phyloP scores from a whole-genome alignment of 805 yeast species.

The Brettanomyces custersianus region DNA sequence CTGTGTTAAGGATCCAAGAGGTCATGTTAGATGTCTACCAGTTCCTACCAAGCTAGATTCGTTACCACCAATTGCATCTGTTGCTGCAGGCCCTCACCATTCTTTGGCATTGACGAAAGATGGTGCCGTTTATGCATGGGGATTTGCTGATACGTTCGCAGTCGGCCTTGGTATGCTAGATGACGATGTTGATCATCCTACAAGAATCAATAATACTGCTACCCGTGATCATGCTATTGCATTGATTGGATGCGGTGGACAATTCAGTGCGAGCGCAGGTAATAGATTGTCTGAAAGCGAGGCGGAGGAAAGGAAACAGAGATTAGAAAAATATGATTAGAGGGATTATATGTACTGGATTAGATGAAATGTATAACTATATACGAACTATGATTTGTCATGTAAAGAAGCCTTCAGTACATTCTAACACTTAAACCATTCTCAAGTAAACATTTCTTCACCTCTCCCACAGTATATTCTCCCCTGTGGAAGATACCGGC shows the following conservation, averaged over 20 bases:
- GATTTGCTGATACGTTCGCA: slow-evolving; percentile 95
- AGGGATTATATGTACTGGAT: slow-evolving; percentile 4
- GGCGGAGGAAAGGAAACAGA: slow-evolving; percentile 40
- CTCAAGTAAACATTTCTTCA: slow-evolving; percentile 55
- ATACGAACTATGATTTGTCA: neutral
- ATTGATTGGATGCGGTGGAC: slow-evolving; percentile 91
- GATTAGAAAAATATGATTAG: slow-evolving; percentile 42
- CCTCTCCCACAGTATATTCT: slow-evolving; percentile 81
- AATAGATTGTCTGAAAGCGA: slow-evolving; percentile 44
- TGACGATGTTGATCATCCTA: slow-evolving; percentile 79
- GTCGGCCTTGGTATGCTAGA: slow-evolving; percentile 85
- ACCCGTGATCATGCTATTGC: slow-evolving; percentile 68
- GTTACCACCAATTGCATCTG: slow-evolving; percentile 45
- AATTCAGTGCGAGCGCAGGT: slow-evolving; percentile 87
- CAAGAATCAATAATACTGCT: slow-evolving; percentile 89
- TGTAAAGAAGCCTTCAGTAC: slow-evolving; percentile 26
- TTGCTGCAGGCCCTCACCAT: slow-evolving; percentile 89
- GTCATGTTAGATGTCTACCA: slow-evolving; percentile 77
- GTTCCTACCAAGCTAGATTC: slow-evolving; percentile 61
- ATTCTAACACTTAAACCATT: slow-evolving; percentile 68
- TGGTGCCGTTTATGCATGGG: slow-evolving; percentile 89
- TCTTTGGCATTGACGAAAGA: slow-evolving; percentile 76
- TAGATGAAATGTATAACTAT: neutral
- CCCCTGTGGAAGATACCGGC: slow-evolving; percentile 98
- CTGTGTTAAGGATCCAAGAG: slow-evolving; percentile 71